Evolutionary conservation across 2,329 filamentous ascomycete genomes (phyloP).

Genomic region (Davidsoniella eucalypti): DNA sequence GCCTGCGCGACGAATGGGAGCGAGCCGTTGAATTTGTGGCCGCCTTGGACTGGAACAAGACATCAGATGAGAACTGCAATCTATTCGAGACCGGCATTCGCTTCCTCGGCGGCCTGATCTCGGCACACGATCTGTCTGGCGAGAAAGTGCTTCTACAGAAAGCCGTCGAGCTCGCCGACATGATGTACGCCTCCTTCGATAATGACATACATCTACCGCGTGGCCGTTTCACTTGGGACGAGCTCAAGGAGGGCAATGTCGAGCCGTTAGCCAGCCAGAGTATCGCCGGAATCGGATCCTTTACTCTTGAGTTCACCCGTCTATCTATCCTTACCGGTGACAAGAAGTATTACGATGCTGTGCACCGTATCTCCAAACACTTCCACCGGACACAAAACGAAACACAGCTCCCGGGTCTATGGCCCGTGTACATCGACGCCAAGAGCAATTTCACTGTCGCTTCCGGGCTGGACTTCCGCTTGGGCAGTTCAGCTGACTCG

Average conservation of each 20-base stretch:
- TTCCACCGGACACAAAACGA: constrained; percentile 36
- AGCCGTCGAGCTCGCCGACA: constrained; percentile 44
- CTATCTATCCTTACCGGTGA: constrained; percentile 47
- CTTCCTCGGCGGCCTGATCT: constrained; percentile 51
- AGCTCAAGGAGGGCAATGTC: constrained; percentile 22
- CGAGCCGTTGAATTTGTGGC: constrained; percentile 42
- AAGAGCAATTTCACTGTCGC: constrained; percentile 33
- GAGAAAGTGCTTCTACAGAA: constrained; percentile 41
- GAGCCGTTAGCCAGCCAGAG: constrained; percentile 20
- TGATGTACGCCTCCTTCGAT: constrained; percentile 51
- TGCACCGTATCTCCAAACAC: constrained; percentile 38
- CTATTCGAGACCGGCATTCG: constrained; percentile 58
- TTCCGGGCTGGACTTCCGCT: constrained; percentile 31
- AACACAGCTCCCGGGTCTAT: constrained; percentile 44
- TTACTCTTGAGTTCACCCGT: constrained; percentile 46
- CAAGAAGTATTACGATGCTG: constrained; percentile 49
- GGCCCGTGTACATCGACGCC: constrained; percentile 40
- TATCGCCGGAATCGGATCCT: constrained; percentile 32
- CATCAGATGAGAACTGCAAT: constrained; percentile 33
- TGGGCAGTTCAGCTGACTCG: constrained; percentile 40
- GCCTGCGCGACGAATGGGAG: constrained; percentile 46
- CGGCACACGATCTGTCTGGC: constrained; percentile 51
- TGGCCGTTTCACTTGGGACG: constrained; percentile 29
- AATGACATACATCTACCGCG: constrained; percentile 50
- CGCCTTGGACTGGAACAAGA: constrained; percentile 43